phyloP scores from a whole-genome alignment of 176 grass and related monocot genomes.

The Thalia dealbata region DNA sequence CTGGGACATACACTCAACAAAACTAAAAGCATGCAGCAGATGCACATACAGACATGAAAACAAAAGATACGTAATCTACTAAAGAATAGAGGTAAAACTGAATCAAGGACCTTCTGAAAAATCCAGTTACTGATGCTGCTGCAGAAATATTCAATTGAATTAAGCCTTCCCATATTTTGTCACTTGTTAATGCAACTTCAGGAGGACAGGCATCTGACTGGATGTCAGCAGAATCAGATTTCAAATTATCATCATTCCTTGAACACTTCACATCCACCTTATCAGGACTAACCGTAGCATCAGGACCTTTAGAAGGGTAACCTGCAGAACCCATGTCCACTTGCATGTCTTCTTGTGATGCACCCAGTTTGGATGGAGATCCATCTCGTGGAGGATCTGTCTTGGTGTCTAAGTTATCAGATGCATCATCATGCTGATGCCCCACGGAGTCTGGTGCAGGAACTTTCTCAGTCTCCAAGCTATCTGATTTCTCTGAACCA shows the following conservation, averaged over 20 bases:
- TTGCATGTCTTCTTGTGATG: slow-evolving; percentile 5
- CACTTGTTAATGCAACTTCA: slow-evolving; percentile 17
- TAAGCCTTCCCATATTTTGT: slow-evolving; percentile 64
- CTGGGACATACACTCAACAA: not conserved
- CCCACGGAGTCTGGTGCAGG: not conserved
- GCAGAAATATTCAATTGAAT: slow-evolving; percentile 53
- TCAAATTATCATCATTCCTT: slow-evolving; percentile 29
- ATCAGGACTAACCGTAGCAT: slow-evolving; percentile 14
- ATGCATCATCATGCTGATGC: slow-evolving; percentile 19
- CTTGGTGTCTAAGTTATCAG: slow-evolving; percentile 16
- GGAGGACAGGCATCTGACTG: slow-evolving; percentile 16
- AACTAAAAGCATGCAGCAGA: not conserved
- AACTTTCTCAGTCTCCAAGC: slow-evolving; percentile 16
- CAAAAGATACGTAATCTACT: slow-evolving; percentile 5
- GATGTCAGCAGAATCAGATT: slow-evolving; percentile 27
- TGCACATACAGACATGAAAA: not conserved
- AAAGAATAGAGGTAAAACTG: slow-evolving; percentile 8
- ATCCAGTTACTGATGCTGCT: slow-evolving; percentile 35
- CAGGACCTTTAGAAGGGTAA: slow-evolving; percentile 6
- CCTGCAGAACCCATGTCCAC: slow-evolving; percentile 1
- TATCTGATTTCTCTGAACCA: slow-evolving; percentile 20
- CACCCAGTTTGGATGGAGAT: slow-evolving; percentile 7
- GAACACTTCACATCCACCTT: slow-evolving; percentile 27
- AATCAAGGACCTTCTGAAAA: slow-evolving; percentile 68
- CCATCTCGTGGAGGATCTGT: slow-evolving; percentile 19